Conservation (phyloP, 2,329 filamentous ascomycete species). For the Talaromyces sp. region DNA sequence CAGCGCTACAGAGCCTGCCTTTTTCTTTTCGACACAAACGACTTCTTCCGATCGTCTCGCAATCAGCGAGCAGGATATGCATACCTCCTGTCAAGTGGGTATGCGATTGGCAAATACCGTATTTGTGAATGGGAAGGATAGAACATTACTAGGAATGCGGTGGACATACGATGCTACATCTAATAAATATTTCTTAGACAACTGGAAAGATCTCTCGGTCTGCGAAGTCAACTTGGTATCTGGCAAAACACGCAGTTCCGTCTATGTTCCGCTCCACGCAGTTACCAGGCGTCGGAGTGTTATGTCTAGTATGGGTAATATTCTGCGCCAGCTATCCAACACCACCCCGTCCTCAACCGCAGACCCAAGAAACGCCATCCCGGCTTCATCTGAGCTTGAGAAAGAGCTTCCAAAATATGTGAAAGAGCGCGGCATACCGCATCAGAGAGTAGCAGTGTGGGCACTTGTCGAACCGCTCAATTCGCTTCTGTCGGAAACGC, state of each 20-base stretch:
- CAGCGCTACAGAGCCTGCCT: constrained; percentile 25
- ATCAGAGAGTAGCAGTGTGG: constrained; percentile 37
- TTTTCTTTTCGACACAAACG: constrained; percentile 23
- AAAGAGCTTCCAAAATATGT: constrained; percentile 37
- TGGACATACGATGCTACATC: constrained; percentile 23
- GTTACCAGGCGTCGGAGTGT: constrained; percentile 33
- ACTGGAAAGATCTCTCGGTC: constrained; percentile 24
- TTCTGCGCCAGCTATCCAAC: constrained; percentile 35
- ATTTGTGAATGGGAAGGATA: constrained; percentile 37
- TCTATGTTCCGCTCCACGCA: constrained; percentile 30
- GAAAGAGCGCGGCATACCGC: constrained; percentile 29
- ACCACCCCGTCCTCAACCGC: constrained; percentile 17
- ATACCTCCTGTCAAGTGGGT: constrained; percentile 26
- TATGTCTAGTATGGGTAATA: constrained; percentile 39
- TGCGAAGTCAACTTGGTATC: constrained; percentile 23
- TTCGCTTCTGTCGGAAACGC: constrained; percentile 3
- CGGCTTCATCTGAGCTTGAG: constrained; percentile 37
- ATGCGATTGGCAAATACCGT: constrained; percentile 38
- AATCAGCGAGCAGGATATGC: background rate
- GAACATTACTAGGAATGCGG: constrained; percentile 31
- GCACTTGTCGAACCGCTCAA: constrained; percentile 31
- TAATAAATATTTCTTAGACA: constrained; percentile 19
- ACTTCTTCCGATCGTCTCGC: background rate
- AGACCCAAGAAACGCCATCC: constrained; percentile 25
- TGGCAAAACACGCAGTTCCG: constrained; percentile 13